Conservation (phyloP, 306 rosid genomes). For the Myrica gale region DNA sequence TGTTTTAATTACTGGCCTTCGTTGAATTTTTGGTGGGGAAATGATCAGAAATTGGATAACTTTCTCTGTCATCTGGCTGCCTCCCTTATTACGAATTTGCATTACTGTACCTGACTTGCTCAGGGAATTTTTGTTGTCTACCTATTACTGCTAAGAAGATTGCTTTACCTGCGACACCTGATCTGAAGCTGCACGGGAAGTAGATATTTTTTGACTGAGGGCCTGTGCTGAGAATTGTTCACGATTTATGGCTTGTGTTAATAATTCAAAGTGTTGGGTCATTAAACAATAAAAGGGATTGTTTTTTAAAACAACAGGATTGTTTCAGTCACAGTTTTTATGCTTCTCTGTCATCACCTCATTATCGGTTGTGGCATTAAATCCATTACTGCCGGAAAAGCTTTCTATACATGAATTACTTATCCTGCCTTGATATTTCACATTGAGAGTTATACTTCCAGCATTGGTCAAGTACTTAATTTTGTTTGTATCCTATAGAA, state of each 20-base stretch:
- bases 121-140: background rate
- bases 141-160: too few species aligned
- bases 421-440: background rate
- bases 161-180: background rate
- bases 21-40: background rate
- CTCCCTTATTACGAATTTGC: background rate
- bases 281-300: background rate
- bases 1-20: too few species aligned
- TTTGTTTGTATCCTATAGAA: background rate
- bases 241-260: background rate
- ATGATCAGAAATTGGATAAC: background rate
- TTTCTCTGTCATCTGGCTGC: background rate
- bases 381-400: background rate
- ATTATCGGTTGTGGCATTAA: background rate
- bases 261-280: background rate
- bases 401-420: background rate
- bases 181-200: background rate
- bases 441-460: background rate
- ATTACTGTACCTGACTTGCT: background rate
- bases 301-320: background rate
- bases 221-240: background rate
- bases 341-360: background rate
- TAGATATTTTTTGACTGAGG: background rate
- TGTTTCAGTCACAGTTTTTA: background rate
- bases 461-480: background rate